Conservation (phyloP, 139 green algal genomes). For the Edaphochlamys debaryana region DNA sequence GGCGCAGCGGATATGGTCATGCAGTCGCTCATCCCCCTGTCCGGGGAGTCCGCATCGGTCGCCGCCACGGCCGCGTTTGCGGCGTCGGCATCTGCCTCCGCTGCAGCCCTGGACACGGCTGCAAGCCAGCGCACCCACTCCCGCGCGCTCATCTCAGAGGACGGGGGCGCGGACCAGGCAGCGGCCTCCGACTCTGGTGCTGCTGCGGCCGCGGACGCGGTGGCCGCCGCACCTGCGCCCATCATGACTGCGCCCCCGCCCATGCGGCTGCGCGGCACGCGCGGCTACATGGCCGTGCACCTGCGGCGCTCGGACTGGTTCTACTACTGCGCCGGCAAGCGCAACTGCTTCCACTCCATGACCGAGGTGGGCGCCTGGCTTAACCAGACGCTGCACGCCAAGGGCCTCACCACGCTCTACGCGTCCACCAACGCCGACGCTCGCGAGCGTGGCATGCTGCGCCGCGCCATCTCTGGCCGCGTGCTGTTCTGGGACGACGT, state of each 20-base stretch:
- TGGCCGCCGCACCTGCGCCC: not conserved
- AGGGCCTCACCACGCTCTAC: slow-evolving; percentile 27
- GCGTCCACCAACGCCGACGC: slow-evolving; percentile 28
- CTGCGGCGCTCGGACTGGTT: slow-evolving; percentile 40
- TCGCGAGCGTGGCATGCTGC: slow-evolving; percentile 40
- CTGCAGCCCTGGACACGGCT: not conserved
- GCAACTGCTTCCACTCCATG: slow-evolving; percentile 33
- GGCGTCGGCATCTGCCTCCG: not conserved
- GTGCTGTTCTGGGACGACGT: slow-evolving; percentile 41
- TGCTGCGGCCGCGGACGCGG: too few relatives aligned
- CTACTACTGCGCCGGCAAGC: slow-evolving; percentile 33
- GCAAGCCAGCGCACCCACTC: not conserved
- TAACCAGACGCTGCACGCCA: not conserved
- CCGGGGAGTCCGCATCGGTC: not conserved
- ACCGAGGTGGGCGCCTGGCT: slow-evolving; percentile 16
- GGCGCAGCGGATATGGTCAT: not conserved
- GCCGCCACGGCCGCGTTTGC: too few relatives aligned
- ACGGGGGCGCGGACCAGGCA: not conserved
- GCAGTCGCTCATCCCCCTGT: not conserved
- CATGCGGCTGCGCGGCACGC: not conserved
- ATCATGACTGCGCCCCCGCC: not conserved
- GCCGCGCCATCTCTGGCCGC: not conserved
- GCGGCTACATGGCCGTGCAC: slow-evolving; percentile 27
- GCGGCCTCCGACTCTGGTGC: not conserved
- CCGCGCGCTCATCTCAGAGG: too few relatives aligned